These are phyloP conservation scores for Xylaria curta DNA, from an alignment of 495 filamentous ascomycete genomes.

Conservation along the genomic window DNA sequence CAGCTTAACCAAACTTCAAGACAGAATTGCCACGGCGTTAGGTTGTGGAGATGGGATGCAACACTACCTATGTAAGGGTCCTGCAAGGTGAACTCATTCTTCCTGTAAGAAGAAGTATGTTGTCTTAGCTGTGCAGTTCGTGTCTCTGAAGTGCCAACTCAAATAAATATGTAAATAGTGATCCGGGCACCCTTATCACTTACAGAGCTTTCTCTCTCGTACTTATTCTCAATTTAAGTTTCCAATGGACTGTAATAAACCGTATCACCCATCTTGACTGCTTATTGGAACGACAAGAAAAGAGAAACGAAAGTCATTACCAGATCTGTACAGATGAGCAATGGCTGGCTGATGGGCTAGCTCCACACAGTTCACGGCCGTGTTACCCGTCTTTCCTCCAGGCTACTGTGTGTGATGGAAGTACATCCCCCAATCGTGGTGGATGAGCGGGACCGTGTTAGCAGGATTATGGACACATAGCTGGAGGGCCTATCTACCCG, in stretches of 20 bases:
- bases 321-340: slow-evolving; percentile 6
- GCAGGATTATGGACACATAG: slow-evolving; percentile 5
- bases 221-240: background rate
- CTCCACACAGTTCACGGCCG: slow-evolving; percentile 13
- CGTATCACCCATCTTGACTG: background rate
- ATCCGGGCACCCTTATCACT: background rate
- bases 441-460: background rate
- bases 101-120: background rate
- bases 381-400: slow-evolving; percentile 2
- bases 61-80: background rate
- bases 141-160: background rate
- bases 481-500: background rate
- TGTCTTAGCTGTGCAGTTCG: background rate
- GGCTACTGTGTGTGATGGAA: background rate
- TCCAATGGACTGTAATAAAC: background rate
- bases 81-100: slow-evolving; percentile 5
- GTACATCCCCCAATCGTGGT: slow-evolving; percentile 5
- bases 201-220: background rate
- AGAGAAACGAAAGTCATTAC: slow-evolving; percentile 21
- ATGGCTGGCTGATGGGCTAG: slow-evolving; percentile 2
- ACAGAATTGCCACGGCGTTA: slow-evolving; percentile 2
- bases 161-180: background rate
- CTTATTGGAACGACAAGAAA: slow-evolving; percentile 9
- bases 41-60: background rate
- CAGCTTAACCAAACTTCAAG: background rate